phyloP scores from a whole-genome alignment of 1,139 yeast species.

The Hansenula sp. region DNA sequence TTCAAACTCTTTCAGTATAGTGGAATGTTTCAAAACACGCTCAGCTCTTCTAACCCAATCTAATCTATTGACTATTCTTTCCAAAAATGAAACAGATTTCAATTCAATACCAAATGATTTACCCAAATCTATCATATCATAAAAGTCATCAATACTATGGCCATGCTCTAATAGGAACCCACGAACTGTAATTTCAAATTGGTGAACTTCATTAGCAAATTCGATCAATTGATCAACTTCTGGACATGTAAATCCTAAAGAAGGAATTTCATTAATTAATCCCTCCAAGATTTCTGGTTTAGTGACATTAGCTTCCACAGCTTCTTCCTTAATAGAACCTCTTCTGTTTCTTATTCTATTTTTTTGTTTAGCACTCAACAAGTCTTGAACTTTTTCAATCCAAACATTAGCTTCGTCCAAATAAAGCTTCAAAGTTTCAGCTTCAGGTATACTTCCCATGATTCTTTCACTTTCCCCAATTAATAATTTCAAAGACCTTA shows the following conservation, averaged over 20 bases:
- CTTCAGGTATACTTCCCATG: conserved; percentile 21
- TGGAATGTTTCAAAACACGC: conserved; percentile 7
- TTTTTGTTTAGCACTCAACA: conserved; percentile 46
- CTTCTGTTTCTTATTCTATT: conserved; percentile 36
- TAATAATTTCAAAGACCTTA: conserved; percentile 42
- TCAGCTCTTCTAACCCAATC: conserved; percentile 44
- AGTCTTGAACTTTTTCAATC: conserved; percentile 52
- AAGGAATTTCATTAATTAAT: conserved; percentile 45
- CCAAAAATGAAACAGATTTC: conserved; percentile 46
- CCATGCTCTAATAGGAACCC: conserved; percentile 25
- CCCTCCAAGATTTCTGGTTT: conserved; percentile 27
- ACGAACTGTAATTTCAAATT: conserved; percentile 49
- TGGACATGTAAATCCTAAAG: conserved; percentile 46
- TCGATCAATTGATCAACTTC: conserved; percentile 61
- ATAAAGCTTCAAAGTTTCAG: conserved; percentile 35
- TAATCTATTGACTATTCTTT: conserved; percentile 43
- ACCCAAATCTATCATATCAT: conserved; percentile 41
- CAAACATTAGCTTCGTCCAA: conserved; percentile 45
- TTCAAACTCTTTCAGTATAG: conserved; percentile 31
- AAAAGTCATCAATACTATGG: conserved; percentile 24
- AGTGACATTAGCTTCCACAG: conserved; percentile 17
- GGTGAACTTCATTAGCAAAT: conserved; percentile 48
- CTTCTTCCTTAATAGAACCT: conserved; percentile 7
- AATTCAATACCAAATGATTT: conserved; percentile 55
- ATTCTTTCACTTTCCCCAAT: conserved; percentile 54